Conservation (phyloP, 2,329 filamentous ascomycete genomes). For the Pyrenophora seminiperda region DNA sequence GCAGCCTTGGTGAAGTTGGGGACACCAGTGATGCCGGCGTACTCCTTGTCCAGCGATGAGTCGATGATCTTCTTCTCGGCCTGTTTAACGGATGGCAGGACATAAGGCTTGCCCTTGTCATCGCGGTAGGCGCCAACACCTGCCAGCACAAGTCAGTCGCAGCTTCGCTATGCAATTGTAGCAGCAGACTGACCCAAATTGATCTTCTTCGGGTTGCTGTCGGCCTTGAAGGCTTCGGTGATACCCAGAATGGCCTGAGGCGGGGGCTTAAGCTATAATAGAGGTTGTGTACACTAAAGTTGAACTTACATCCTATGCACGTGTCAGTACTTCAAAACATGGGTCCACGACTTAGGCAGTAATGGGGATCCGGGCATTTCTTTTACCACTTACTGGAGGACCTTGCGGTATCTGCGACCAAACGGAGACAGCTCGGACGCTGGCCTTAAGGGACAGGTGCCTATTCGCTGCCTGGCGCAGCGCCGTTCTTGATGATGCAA, state of each 20-base stretch:
- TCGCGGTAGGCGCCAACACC: constrained; percentile 98
- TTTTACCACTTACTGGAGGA: constrained; percentile 74
- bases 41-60: constrained; percentile 88
- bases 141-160: constrained; percentile 46
- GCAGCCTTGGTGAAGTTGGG: constrained; percentile 93
- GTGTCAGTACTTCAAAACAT: constrained; percentile 23
- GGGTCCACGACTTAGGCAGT: constrained; percentile 10
- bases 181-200: constrained; percentile 72
- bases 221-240: constrained; percentile 99
- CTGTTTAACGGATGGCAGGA: constrained; percentile 87
- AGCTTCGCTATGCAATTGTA: neutral
- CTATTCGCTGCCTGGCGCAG: constrained; percentile 46
- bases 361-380: constrained; percentile 4
- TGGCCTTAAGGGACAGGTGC: constrained; percentile 43
- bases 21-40: constrained; percentile 95
- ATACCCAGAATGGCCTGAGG: constrained; percentile 80
- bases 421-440: constrained; percentile 71
- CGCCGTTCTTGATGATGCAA: constrained; percentile 46
- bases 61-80: constrained; percentile 87
- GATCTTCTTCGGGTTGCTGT: constrained; percentile 92
- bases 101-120: constrained; percentile 96
- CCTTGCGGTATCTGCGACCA: constrained; percentile 93
- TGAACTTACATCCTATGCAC: constrained; percentile 45
- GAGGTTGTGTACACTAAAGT: neutral
- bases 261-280: constrained; percentile 27